Percentiles rank a stretch among this genome's conserved stretches.
These are phyloP conservation scores for Trametes versicolor DNA, from an alignment of 1,284 basidiomycete species.

Conservation along the genomic window DNA sequence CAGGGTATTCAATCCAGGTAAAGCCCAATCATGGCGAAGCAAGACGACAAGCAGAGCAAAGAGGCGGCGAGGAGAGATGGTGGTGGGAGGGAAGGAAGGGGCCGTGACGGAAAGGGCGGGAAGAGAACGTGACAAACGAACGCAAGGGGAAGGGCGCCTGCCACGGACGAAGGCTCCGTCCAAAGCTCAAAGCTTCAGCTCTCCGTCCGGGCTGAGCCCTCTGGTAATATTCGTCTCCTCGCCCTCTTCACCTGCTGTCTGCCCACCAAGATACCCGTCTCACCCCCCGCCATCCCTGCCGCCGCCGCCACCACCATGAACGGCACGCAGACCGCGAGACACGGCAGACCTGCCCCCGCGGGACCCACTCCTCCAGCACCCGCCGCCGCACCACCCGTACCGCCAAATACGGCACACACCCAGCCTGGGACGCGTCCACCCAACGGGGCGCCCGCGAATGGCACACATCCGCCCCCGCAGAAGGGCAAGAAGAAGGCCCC, in stretches of 20 bases:
- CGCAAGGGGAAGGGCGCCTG: slow-evolving; percentile 10
- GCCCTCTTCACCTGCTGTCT: slow-evolving; percentile 26
- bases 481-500: slow-evolving; percentile 74
- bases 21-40: not conserved
- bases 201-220: slow-evolving; percentile 14
- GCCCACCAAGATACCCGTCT: slow-evolving; percentile 17
- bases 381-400: slow-evolving; percentile 57
- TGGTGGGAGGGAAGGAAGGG: slow-evolving; percentile 8
- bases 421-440: slow-evolving; percentile 40
- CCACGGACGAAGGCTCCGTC: slow-evolving; percentile 10
- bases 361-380: slow-evolving; percentile 71
- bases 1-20: not conserved
- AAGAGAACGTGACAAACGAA: slow-evolving; percentile 29
- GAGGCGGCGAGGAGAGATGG: slow-evolving; percentile 1
- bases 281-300: slow-evolving; percentile 10
- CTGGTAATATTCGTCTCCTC: slow-evolving; percentile 21
- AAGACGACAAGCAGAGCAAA: not conserved
- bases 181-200: slow-evolving; percentile 3
- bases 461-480: slow-evolving; percentile 41
- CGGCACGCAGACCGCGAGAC: slow-evolving; percentile 48
- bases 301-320: slow-evolving; percentile 47
- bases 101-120: slow-evolving; percentile 16
- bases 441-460: slow-evolving; percentile 45
- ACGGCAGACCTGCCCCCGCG: slow-evolving; percentile 54
- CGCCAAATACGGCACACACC: slow-evolving; percentile 42